Conservation (phyloP, 345 rosid genomes). For the Citrus glauca region DNA sequence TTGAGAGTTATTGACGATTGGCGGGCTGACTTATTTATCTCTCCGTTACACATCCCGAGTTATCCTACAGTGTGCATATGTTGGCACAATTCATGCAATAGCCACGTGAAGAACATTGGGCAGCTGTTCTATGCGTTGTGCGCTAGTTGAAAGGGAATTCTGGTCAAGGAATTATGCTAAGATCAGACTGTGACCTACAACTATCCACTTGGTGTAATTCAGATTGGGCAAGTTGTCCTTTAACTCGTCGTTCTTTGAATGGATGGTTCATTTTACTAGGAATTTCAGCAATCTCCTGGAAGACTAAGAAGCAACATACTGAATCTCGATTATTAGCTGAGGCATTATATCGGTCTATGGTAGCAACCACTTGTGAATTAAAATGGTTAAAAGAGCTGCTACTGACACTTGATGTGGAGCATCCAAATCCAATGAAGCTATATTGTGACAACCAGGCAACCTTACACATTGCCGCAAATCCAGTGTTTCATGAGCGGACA, state of each 20-base stretch:
- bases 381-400: neutral
- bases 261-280: neutral
- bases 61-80: constrained; percentile 2
- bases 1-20: neutral
- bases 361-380: neutral
- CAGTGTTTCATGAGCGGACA: no score
- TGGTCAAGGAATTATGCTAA: neutral
- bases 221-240: neutral
- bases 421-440: no score
- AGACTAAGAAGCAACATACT: neutral
- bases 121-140: neutral
- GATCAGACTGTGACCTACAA: neutral
- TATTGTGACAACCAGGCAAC: no score
- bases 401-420: neutral
- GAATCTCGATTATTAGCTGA: neutral
- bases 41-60: neutral
- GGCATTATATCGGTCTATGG: neutral
- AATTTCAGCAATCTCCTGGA: neutral
- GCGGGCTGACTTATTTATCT: neutral
- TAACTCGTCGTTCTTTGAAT: neutral
- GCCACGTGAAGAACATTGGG: neutral
- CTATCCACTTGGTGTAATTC: neutral
- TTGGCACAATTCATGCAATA: neutral
- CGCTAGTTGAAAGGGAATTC: neutral
- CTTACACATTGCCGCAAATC: no score